Base-by-base conservation (phyloP, 148 eudicot genomes). In the Vaccinium myrtillus region DNA sequence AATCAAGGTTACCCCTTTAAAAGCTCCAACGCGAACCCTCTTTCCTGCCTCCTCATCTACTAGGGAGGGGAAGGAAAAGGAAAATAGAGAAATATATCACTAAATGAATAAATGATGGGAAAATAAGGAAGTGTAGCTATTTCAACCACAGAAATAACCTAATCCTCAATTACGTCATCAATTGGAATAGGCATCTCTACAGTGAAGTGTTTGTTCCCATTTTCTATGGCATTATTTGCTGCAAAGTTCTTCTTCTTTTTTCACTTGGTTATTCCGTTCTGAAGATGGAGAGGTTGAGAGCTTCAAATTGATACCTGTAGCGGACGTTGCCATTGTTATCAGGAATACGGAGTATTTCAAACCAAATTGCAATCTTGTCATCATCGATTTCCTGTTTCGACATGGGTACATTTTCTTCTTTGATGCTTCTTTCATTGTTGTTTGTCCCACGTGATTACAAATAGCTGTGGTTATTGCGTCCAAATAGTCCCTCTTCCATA, bases 321-420 rank as follows among this genome's bases (percentile, higher is more conserved):
- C 84, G 23, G 88, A 89, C 55, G 94, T 93, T 78, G 92, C 94
- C 48, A 89, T 91, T 88, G 85, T 96, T 79, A 92, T 96, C 27
- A 87, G 86, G 85, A 86, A 75, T 27, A 94, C 94, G 43, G 82
- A 83, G 53, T 89, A 86, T 84, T 96, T 90, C 91, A 96, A 94
- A 88, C 83, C 93, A 53, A 94, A 96, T 85, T 96, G 99, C 89
- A 88, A 92, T 53, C 92, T 96, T 86, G 99, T 94, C 87, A 91
- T 94, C 81, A 96, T 94, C 19, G 99, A 96, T 91, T 94, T 94
- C 91, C 94, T 96, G 81, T 87, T 93, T 86, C 94, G 99, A 46
- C 99, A 96, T 67, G 98, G 99, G 99, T 96, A 94, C 70, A 89
- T 56, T 19, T 76, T 78, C 83, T 75, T 18, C 32, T 30, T 30